Percentiles rank a stretch among this genome's conserved stretches.
These are phyloP conservation scores for Wickerhamomyces canadensis DNA, from an alignment of 805 yeast species.

Conservation along the genomic window DNA sequence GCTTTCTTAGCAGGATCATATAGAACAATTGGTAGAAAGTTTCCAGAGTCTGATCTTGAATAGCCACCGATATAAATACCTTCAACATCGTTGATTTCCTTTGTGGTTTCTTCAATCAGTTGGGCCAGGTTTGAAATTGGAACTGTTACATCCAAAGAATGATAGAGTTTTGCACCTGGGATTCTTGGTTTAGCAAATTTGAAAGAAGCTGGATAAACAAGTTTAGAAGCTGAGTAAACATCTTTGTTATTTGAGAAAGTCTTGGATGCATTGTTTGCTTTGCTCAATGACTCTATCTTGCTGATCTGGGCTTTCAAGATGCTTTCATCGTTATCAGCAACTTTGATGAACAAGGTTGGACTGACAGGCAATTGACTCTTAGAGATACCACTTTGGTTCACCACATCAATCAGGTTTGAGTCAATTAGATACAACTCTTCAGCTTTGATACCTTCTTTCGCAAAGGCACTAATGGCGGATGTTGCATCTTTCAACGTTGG, in stretches of 20 bases:
- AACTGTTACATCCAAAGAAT: constrained; percentile 69
- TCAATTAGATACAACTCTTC: constrained; percentile 72
- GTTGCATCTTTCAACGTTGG: constrained; percentile 69
- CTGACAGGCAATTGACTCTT: constrained; percentile 34
- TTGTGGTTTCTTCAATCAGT: constrained; percentile 53
- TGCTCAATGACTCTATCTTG: constrained; percentile 38
- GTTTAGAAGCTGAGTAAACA: constrained; percentile 68
- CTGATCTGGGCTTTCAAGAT: constrained; percentile 36
- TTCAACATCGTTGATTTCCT: constrained; percentile 45
- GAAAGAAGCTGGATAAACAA: constrained; percentile 53
- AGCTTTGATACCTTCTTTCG: constrained; percentile 53
- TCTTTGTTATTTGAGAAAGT: too few species aligned
- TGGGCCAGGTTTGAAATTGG: constrained; percentile 61
- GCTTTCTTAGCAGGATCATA: constrained; percentile 45
- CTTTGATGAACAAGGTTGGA: constrained; percentile 58
- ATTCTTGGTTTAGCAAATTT: constrained; percentile 49
- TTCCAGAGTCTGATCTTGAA: constrained; percentile 80
- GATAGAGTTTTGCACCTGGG: constrained; percentile 28
- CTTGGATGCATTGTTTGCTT: constrained; percentile 45
- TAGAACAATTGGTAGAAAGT: constrained; percentile 60
- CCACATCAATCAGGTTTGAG: constrained; percentile 57
- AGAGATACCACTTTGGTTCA: constrained; percentile 50
- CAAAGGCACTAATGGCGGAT: constrained; percentile 51
- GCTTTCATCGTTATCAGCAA: constrained; percentile 41
- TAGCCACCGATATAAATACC: constrained; percentile 53